Percentiles rank a stretch among this genome's conserved stretches.
These are phyloP conservation scores for Rhizopus microsporus DNA, from an alignment of 371 early-diverging fungal genomes.

Conservation along the genomic window DNA sequence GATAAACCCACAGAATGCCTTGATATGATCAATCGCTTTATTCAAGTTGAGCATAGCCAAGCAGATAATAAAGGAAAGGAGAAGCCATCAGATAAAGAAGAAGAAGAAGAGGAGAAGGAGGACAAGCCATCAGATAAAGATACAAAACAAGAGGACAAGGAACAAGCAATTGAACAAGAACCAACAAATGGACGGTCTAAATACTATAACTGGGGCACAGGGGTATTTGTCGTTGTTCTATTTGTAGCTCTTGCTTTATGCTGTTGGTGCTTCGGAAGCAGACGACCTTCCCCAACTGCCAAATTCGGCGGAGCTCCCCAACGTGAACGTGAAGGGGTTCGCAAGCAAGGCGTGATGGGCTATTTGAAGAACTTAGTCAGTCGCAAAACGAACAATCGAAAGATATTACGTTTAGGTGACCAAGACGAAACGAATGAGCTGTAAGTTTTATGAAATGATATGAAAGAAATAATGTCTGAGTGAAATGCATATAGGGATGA, in stretches of 20 bases:
- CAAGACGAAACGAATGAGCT: slow-evolving; percentile 49
- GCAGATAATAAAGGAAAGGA: slow-evolving; percentile 27
- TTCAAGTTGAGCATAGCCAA: slow-evolving; percentile 51
- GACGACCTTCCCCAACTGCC: slow-evolving; percentile 13
- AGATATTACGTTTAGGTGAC: slow-evolving; percentile 42
- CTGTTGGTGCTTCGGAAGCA: slow-evolving; percentile 29
- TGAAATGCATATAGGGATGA: slow-evolving; percentile 35
- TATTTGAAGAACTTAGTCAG: slow-evolving; percentile 8
- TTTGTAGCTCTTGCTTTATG: slow-evolving; percentile 26
- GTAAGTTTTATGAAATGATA: slow-evolving; percentile 27
- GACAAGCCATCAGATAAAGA: slow-evolving; percentile 5
- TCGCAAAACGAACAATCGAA: background rate
- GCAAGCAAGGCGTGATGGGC: background rate
- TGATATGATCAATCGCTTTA: slow-evolving; percentile 78
- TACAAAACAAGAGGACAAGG: background rate
- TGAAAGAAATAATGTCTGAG: background rate
- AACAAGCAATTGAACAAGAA: background rate
- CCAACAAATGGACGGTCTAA: slow-evolving; percentile 5
- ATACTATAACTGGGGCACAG: slow-evolving; percentile 30
- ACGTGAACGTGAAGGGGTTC: slow-evolving; percentile 15
- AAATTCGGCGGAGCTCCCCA: slow-evolving; percentile 27
- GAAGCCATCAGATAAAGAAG: slow-evolving; percentile 32
- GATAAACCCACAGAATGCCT: slow-evolving; percentile 66
- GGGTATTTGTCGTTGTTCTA: slow-evolving; percentile 29
- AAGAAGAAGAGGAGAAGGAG: slow-evolving; percentile 3